Percentiles rank a stretch among this genome's conserved stretches.
These are phyloP conservation scores for Diaporthe citri DNA, from an alignment of 2,329 filamentous ascomycete species.

Conservation along the genomic window DNA sequence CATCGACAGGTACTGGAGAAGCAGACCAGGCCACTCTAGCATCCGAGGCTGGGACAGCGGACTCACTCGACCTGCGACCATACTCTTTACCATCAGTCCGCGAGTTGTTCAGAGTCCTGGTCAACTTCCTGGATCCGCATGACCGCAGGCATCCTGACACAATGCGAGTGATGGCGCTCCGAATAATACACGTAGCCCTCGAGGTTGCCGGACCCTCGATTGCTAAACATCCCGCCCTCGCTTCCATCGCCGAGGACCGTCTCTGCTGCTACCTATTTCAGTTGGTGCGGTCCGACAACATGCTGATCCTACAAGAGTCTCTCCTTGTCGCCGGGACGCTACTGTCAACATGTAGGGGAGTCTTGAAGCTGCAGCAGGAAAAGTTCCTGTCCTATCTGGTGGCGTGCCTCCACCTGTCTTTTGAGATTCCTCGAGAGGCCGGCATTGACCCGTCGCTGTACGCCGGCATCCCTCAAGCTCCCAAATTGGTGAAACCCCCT, in stretches of 20 bases:
- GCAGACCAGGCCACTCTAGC: conserved; percentile 37
- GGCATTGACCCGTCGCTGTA: conserved; percentile 94
- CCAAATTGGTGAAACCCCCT: conserved; percentile 84
- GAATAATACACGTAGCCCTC: conserved; percentile 96
- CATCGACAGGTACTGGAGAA: conserved; percentile 44
- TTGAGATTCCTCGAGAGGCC: conserved; percentile 91
- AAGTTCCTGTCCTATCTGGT: conserved; percentile 95
- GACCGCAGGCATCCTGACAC: conserved; percentile 93
- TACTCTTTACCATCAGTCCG: conserved; percentile 95
- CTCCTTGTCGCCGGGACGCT: conserved; percentile 92
- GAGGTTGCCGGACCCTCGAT: conserved; percentile 97
- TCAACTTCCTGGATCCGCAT: conserved; percentile 93
- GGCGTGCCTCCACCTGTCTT: conserved; percentile 91
- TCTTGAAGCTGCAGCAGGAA: conserved; percentile 96
- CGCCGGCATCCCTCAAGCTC: conserved; percentile 90
- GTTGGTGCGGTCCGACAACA: conserved; percentile 94
- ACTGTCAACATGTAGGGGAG: conserved; percentile 87
- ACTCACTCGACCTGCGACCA: conserved; percentile 77
- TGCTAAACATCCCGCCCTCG: conserved; percentile 89
- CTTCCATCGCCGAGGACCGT: conserved; percentile 89
- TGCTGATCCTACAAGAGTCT: conserved; percentile 93
- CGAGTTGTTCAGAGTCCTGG: conserved; percentile 92
- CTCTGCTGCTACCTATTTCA: conserved; percentile 96
- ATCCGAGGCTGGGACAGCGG: conserved; percentile 44
- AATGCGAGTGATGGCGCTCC: conserved; percentile 96